A percentile compares a stretch with the other conserved stretches of the same genome.
These are phyloP conservation scores for Gossypium australe DNA, from an alignment of 345 rosid genomes.

Conservation along the genomic window DNA sequence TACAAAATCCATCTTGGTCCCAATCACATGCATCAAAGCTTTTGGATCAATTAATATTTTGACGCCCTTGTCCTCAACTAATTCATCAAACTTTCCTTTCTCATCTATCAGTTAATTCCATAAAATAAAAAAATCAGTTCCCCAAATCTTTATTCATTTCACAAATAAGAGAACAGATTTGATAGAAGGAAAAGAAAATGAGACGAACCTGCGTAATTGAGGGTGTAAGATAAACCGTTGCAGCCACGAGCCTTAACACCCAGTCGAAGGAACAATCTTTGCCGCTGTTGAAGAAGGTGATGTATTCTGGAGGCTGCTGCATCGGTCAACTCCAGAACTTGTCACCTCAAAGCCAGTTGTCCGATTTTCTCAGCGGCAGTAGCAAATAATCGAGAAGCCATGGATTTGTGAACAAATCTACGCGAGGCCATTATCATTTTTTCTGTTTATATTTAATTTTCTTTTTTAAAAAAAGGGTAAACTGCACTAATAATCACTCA, in stretches of 20 bases:
- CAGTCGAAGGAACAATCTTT: conserved; percentile 20
- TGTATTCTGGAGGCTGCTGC: conserved; percentile 35
- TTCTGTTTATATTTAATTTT: too few species aligned
- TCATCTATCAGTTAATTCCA: conserved; percentile 26
- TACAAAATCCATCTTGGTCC: conserved; percentile 67
- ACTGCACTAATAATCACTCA: too few species aligned
- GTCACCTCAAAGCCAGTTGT: too few species aligned
- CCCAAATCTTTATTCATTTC: not conserved
- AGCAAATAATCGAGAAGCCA: too few species aligned
- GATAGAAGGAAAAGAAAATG: not conserved
- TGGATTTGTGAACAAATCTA: too few species aligned
- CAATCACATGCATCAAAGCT: conserved; percentile 66
- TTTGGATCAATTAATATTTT: conserved; percentile 65
- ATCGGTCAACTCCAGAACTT: too few species aligned
- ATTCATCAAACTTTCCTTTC: conserved; percentile 59
- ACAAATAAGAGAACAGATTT: not conserved
- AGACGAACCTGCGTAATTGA: conserved; percentile 51
- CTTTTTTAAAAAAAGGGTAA: too few species aligned
- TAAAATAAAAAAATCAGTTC: not conserved
- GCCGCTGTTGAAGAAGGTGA: conserved; percentile 49
- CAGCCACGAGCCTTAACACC: conserved; percentile 60
- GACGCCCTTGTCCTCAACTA: conserved; percentile 61
- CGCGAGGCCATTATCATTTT: too few species aligned
- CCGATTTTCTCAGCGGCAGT: too few species aligned
- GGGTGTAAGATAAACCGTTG: conserved; percentile 64